phyloP scores from a whole-genome alignment of 2,329 filamentous ascomycete genomes.

The Aaosphaeria pasadenensis region DNA sequence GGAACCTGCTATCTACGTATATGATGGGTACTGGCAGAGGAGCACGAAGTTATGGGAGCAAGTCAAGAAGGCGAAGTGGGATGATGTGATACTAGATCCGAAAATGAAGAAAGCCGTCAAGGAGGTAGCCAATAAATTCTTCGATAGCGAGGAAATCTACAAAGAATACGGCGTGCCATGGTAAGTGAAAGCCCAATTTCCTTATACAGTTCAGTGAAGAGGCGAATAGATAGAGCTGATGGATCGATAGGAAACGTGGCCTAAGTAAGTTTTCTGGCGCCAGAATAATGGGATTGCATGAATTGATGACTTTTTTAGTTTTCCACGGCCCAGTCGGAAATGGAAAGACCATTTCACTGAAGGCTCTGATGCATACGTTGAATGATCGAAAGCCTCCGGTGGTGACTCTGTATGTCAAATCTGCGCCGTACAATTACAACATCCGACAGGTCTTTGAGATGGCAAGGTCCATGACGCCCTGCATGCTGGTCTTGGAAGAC shows the following conservation, averaged over 20 bases:
- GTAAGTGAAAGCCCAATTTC: conserved; percentile 41
- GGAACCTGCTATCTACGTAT: conserved; percentile 43
- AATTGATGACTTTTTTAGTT: background rate
- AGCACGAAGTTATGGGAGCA: conserved; percentile 37
- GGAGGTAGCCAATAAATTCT: conserved; percentile 40
- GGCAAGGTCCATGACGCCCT: conserved; percentile 38
- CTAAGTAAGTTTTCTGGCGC: no score
- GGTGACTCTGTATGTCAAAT: conserved; percentile 24
- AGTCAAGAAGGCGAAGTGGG: conserved; percentile 43
- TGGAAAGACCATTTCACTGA: conserved; percentile 47
- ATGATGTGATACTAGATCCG: conserved; percentile 47
- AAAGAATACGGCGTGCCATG: conserved; percentile 45
- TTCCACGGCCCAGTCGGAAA: conserved; percentile 10
- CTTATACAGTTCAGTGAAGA: no score
- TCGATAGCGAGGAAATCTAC: conserved; percentile 37
- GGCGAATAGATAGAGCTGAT: no score
- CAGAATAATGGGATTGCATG: background rate
- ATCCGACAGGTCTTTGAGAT: conserved; percentile 33
- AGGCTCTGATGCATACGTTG: conserved; percentile 43
- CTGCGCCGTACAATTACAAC: conserved; percentile 23
- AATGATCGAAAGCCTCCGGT: conserved; percentile 33
- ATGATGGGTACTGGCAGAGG: conserved; percentile 42
- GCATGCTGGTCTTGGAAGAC: conserved; percentile 42
- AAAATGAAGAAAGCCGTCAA: conserved; percentile 43
- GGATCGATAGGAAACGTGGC: no score